Percentiles rank a stretch among this genome's conserved stretches.
phyloP scores from a whole-genome alignment of 75 land plant genomes.

The Cunninghamia lanceolata region DNA sequence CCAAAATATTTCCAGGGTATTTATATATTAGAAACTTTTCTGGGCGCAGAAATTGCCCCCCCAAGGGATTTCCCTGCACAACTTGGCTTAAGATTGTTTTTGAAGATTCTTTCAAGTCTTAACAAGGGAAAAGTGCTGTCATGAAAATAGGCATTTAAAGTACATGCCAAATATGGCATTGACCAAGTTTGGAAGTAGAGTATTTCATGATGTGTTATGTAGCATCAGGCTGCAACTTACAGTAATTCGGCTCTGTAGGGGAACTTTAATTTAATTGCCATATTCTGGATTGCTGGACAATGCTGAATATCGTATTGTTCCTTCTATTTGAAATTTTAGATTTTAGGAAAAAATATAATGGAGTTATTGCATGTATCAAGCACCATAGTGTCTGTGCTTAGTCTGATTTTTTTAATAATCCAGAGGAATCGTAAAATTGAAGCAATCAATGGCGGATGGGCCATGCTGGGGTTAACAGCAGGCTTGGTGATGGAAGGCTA shows the following conservation, averaged over 20 bases:
- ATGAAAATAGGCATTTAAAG: background rate
- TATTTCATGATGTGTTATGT: background rate
- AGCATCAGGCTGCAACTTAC: background rate
- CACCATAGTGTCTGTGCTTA: background rate
- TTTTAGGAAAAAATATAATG: background rate
- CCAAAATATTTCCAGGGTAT: too few relatives aligned
- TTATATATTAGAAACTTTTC: too few relatives aligned
- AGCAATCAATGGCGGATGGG: conserved; percentile 96
- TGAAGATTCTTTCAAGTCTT: background rate
- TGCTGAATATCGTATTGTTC: background rate
- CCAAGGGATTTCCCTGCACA: too few relatives aligned
- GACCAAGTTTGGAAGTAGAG: background rate
- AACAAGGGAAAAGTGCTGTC: background rate
- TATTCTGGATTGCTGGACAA: background rate
- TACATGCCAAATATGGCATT: background rate
- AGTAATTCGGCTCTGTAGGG: background rate
- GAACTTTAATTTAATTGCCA: background rate
- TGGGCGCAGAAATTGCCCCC: too few relatives aligned
- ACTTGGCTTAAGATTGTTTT: too few relatives aligned
- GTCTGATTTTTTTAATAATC: background rate
- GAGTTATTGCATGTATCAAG: background rate
- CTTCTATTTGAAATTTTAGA: background rate
- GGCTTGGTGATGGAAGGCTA: conserved; percentile 87
- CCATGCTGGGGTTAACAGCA: conserved; percentile 90
- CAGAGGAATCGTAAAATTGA: conserved; percentile 77